Conservation (phyloP, 441 rosid species). For the Flueggea neowawraea region DNA sequence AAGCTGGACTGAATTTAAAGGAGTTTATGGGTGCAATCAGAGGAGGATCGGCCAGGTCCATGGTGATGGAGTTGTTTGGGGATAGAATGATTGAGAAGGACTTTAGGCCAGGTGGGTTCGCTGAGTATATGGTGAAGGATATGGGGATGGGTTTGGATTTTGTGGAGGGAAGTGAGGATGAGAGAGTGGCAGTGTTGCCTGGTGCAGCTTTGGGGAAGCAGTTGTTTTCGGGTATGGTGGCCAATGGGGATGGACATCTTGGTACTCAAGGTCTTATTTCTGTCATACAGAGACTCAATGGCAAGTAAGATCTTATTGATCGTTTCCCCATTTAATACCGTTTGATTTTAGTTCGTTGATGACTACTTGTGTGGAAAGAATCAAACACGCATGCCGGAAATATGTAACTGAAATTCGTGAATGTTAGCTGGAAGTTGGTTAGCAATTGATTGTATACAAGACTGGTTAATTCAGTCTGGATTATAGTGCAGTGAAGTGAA, state of each 20-base stretch:
- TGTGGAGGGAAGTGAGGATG: constrained; percentile 43
- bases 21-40: constrained; percentile 43
- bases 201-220: constrained; percentile 73
- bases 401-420: no score
- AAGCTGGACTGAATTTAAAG: constrained; percentile 53
- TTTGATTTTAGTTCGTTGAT: no score
- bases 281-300: constrained; percentile 61
- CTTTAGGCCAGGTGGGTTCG: constrained; percentile 63
- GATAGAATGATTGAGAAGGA: constrained; percentile 60
- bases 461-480: no score
- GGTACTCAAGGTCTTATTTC: constrained; percentile 72
- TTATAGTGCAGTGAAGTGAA: no score
- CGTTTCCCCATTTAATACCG: no score
- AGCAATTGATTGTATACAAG: no score
- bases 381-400: no score
- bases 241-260: constrained; percentile 70
- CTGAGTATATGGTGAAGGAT: constrained; percentile 85
- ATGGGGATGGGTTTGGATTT: constrained; percentile 69
- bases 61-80: constrained; percentile 70
- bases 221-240: constrained; percentile 73
- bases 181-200: constrained; percentile 39
- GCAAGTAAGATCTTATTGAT: constrained; percentile 21
- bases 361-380: no score
- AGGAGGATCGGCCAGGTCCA: constrained; percentile 67
- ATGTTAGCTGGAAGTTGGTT: no score